Conservation (phyloP, 495 filamentous ascomycete species). For the Hyphodiscus hymeniophilus region DNA sequence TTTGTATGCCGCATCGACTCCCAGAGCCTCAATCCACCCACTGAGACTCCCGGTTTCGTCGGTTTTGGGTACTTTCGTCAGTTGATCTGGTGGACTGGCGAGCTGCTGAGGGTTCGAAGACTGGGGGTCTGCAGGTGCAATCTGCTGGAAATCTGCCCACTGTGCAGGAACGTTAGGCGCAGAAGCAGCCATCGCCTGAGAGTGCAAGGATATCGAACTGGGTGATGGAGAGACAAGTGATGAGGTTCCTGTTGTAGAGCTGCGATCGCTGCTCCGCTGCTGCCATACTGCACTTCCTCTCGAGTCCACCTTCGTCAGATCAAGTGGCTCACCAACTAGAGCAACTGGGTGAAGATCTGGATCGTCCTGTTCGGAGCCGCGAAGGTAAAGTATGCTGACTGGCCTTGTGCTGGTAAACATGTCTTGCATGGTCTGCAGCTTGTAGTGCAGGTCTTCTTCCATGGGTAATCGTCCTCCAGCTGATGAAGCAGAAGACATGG, state of each 20-base stretch:
- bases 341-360: constrained; percentile 79
- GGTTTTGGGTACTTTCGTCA: constrained; percentile 35
- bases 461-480: constrained; percentile 52
- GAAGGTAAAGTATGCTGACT: constrained; percentile 75
- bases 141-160: constrained; percentile 47
- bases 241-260: constrained; percentile 43
- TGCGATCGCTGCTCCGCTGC: constrained; percentile 46
- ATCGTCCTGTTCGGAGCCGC: constrained; percentile 78
- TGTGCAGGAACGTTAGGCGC: constrained; percentile 30
- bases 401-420: constrained; percentile 93
- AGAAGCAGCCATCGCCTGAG: constrained; percentile 34
- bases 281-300: constrained; percentile 46
- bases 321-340: constrained; percentile 58
- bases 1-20: constrained; percentile 77
- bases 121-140: constrained; percentile 37
- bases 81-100: constrained; percentile 40
- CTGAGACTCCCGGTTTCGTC: constrained; percentile 49
- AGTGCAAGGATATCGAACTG: constrained; percentile 51
- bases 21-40: constrained; percentile 86
- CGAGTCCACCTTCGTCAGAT: constrained; percentile 48
- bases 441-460: constrained; percentile 85
- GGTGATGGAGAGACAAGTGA: constrained; percentile 67
- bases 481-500: constrained; percentile 81
- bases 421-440: constrained; percentile 76
- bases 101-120: constrained; percentile 29